These are phyloP conservation scores for Salix arbutifolia DNA, from an alignment of 345 rosid genomes.

Conservation along the genomic window DNA sequence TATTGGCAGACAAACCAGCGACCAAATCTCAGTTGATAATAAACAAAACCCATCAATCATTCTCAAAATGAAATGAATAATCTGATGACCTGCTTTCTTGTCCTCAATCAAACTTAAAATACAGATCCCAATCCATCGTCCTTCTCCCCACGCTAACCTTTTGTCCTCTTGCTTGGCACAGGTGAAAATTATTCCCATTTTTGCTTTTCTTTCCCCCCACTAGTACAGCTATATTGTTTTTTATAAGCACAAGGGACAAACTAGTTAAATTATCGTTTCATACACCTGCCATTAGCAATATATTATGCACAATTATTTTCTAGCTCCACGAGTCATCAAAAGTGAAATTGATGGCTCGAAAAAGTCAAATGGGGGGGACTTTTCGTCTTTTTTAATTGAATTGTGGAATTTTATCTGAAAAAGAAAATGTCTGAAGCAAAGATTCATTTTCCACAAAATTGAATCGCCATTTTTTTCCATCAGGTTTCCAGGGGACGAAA, in stretches of 20 bases:
- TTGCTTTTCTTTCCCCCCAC: constrained; percentile 35
- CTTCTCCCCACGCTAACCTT: constrained; percentile 15
- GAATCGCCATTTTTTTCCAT: no score
- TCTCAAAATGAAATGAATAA: constrained; percentile 32
- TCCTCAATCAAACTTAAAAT: constrained; percentile 20
- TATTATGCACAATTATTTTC: constrained; percentile 11
- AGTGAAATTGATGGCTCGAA: neutral
- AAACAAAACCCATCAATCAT: constrained; percentile 44
- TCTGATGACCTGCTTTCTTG: neutral
- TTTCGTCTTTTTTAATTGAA: neutral
- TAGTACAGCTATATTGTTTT: constrained; percentile 11
- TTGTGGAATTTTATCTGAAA: neutral
- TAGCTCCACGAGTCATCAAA: constrained; percentile 8
- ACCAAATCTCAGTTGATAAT: constrained; percentile 49
- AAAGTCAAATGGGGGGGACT: constrained; percentile 3
- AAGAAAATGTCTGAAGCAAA: neutral
- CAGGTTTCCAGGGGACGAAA: no score
- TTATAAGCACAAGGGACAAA: neutral
- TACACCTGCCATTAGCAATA: neutral
- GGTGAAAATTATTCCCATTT: constrained; percentile 12
- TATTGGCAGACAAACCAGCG: constrained; percentile 20
- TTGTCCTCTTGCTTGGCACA: constrained; percentile 33
- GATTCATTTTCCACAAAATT: no score
- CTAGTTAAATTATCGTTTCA: neutral
- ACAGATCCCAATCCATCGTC: constrained; percentile 50